Percentiles rank a stretch among this genome's conserved stretches.
phyloP scores from a whole-genome alignment of 768 basidiomycete genomes.

The Cystobasidium ongulense region DNA sequence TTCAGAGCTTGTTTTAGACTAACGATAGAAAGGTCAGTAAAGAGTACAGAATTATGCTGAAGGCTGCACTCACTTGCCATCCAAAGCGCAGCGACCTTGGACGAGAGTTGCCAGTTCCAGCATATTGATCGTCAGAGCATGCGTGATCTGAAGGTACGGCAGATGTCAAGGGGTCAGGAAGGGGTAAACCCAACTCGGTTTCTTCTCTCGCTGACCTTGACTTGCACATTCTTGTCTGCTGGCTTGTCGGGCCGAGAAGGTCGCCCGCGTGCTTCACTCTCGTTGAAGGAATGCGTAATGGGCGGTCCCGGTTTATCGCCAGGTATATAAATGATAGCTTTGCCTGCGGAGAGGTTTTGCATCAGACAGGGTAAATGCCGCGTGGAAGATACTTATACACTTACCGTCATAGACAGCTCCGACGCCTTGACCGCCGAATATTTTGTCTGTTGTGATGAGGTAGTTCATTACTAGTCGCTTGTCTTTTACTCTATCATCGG shows the following conservation, averaged over 20 bases:
- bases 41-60: neutral
- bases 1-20: neutral
- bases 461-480: neutral
- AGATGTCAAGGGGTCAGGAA: neutral
- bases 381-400: neutral
- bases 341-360: neutral
- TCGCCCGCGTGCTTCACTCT: slow-evolving; percentile 3
- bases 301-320: slow-evolving; percentile 3
- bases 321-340: slow-evolving; percentile 11
- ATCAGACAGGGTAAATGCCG: neutral
- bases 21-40: neutral
- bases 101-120: neutral
- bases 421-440: slow-evolving; percentile 11
- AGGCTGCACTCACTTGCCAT: neutral
- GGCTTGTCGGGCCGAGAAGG: neutral
- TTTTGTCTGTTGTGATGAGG: slow-evolving; percentile 17
- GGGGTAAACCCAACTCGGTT: neutral
- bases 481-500: slow-evolving; percentile 12
- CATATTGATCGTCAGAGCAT: slow-evolving; percentile 5
- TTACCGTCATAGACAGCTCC: slow-evolving; percentile 22
- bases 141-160: neutral
- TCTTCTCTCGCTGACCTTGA: slow-evolving; percentile 4
- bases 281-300: neutral
- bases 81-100: neutral
- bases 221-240: neutral